Evolutionary conservation across 164 flowering plant species (phyloP).

Genomic region (Akebia trifoliata): DNA sequence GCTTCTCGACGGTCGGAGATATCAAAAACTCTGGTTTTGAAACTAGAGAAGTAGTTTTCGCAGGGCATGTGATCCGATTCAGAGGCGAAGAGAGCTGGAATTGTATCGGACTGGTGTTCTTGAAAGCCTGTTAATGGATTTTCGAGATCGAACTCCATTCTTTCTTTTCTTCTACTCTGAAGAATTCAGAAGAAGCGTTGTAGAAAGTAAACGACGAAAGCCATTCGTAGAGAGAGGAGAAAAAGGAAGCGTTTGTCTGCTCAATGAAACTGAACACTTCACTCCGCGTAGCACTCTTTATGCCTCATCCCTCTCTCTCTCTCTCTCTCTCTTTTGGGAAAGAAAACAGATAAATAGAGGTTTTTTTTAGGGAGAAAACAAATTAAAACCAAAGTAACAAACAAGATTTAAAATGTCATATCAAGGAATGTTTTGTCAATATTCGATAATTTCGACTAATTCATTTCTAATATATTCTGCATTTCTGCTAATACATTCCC

Average conservation of each 20-base stretch:
- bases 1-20: constrained; percentile 31
- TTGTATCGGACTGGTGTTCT: constrained; percentile 19
- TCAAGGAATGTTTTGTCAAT: no score
- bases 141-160: constrained; percentile 53
- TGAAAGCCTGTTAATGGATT: constrained; percentile 37
- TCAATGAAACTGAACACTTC: constrained; percentile 19
- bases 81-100: constrained; percentile 32
- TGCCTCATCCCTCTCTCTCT: neutral
- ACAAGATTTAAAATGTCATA: neutral
- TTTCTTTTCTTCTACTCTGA: neutral
- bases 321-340: constrained; percentile 13
- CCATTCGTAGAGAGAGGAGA: neutral
- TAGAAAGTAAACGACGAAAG: neutral
- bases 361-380: neutral
- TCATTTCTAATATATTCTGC: no score
- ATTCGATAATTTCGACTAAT: no score
- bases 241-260: neutral
- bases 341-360: constrained; percentile 5
- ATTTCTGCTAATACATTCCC: no score
- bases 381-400: neutral
- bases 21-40: constrained; percentile 18
- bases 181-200: neutral
- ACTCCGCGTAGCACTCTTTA: constrained; percentile 5
- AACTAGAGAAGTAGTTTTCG: constrained; percentile 13
- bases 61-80: constrained; percentile 66